These are phyloP conservation scores for Ophiosphaerella narmari DNA, from an alignment of 2,329 filamentous ascomycete genomes.

Conservation along the genomic window DNA sequence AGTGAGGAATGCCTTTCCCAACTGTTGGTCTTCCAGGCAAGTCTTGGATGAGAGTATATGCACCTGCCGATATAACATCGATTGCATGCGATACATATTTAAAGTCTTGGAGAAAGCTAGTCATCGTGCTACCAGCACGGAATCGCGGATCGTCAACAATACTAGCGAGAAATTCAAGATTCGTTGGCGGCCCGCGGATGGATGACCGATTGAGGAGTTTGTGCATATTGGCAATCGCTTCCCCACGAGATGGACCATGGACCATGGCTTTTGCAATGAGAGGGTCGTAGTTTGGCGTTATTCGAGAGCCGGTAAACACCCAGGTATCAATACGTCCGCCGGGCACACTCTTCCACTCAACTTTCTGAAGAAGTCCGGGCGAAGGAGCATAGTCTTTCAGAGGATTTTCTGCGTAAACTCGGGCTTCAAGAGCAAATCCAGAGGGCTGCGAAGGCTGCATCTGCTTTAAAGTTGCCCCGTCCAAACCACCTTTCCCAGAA, in stretches of 20 bases:
- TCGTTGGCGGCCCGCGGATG: slow-evolving; percentile 61
- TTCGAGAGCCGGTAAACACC: slow-evolving; percentile 61
- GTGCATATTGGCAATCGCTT: slow-evolving; percentile 53
- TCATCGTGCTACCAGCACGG: slow-evolving; percentile 58
- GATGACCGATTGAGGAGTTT: slow-evolving; percentile 51
- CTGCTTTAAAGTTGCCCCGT: slow-evolving; percentile 46
- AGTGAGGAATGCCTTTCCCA: slow-evolving; percentile 63
- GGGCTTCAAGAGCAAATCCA: slow-evolving; percentile 58
- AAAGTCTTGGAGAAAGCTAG: slow-evolving; percentile 60
- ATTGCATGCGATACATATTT: slow-evolving; percentile 57
- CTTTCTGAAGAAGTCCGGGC: slow-evolving; percentile 62
- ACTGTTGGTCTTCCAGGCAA: slow-evolving; percentile 61
- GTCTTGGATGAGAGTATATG: slow-evolving; percentile 64
- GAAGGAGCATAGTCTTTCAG: slow-evolving; percentile 62
- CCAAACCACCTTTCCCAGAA: slow-evolving; percentile 51
- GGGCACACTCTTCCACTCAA: slow-evolving; percentile 58
- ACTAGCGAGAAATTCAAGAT: slow-evolving; percentile 59
- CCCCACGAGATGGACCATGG: slow-evolving; percentile 49
- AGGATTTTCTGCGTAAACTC: slow-evolving; percentile 64
- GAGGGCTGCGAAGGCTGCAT: slow-evolving; percentile 51
- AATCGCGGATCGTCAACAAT: slow-evolving; percentile 57
- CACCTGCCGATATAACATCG: slow-evolving; percentile 61
- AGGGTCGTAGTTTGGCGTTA: slow-evolving; percentile 64
- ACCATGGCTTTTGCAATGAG: slow-evolving; percentile 64
- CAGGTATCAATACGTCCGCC: slow-evolving; percentile 66